Evolutionary conservation across 1,284 basidiomycete species (phyloP), one percentile per base, ranked within the genome.

Genomic region (Boletus sp.): DNA sequence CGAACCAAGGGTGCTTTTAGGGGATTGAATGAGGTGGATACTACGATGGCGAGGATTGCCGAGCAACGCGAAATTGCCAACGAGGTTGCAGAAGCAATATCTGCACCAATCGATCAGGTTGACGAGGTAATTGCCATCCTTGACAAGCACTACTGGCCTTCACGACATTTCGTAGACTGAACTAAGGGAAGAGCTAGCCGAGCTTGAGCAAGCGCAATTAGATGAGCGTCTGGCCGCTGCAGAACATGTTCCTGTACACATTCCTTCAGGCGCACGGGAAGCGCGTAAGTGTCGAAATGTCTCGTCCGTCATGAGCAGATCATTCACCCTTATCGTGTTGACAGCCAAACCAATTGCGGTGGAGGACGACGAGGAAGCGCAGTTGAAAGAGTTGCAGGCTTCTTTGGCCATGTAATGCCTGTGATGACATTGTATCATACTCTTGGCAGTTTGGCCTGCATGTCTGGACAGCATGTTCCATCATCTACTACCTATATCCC

Each of bases 71-170:
- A 94, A 49, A 76, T 97, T 52, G 94, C 94, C 48, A 90, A 90
- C 68, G 96, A 99, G 73, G 93, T 99, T 53, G 91, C 91, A 47
- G 88, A 94, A n/a, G 84, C 90, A 48, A 94, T 99, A 63, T 91
- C 92, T 34, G 86, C 84, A 65, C 90, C 89, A 20, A 70, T 81
- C 52, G 77, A 81, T 44, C 66, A 77, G 53, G 76, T 84, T 36
- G 91, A 93, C 70, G 90, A 94, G 62, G 91, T 87, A 61, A 57
- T 71, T 66, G 23, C 13, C 32, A 42, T n/a, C 50, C 44, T 32
- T 49, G 43, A 23, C 34, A 17, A 14, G 40, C 19, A 30, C 29
- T 34, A 44, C 23, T 26, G n/a, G 22, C 20, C 14, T 48, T 56
- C 38, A 56, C 46, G 44, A 51, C 38, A 46, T 19, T 44, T 29